These are phyloP conservation scores for Penicillium macrosclerotiorum DNA, from an alignment of 495 filamentous ascomycete genomes.

Conservation along the genomic window DNA sequence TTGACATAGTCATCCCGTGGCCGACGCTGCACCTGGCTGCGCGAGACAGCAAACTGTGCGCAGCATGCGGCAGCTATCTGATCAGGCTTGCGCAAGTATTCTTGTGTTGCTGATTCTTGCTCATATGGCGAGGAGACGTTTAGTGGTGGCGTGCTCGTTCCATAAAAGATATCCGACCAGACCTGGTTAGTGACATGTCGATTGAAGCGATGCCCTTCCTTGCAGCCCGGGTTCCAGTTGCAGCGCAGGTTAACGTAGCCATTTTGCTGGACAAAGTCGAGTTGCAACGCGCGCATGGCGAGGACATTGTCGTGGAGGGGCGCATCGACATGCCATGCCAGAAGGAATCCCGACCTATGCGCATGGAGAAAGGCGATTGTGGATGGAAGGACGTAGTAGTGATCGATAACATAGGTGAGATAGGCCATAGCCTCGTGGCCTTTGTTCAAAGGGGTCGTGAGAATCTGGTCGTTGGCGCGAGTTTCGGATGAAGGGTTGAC, in stretches of 20 bases:
- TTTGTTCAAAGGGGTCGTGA: constrained; percentile 56
- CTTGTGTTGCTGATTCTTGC: constrained; percentile 8
- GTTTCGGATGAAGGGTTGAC: constrained; percentile 57
- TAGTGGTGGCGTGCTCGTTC: constrained; percentile 50
- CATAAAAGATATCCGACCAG: constrained; percentile 55
- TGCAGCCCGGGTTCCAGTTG: constrained; percentile 63
- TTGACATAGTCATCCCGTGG: constrained; percentile 58
- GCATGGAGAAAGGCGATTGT: constrained; percentile 67
- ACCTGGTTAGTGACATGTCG: constrained; percentile 55
- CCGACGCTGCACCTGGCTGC: constrained; percentile 50
- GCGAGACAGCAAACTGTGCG: constrained; percentile 64
- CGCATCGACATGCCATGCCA: constrained; percentile 64
- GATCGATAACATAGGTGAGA: constrained; percentile 68
- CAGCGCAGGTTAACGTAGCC: constrained; percentile 69
- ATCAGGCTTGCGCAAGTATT: constrained; percentile 28
- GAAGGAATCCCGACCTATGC: constrained; percentile 49
- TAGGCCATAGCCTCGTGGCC: constrained; percentile 77
- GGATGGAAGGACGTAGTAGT: constrained; percentile 66
- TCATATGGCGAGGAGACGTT: constrained; percentile 22
- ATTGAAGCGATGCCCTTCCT: constrained; percentile 47
- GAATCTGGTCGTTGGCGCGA: constrained; percentile 37
- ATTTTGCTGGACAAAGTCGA: constrained; percentile 50
- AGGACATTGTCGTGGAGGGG: constrained; percentile 51
- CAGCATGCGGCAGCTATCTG: constrained; percentile 54
- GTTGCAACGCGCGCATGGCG: constrained; percentile 51